A percentile compares a stretch with the other conserved stretches of the same genome.
These are phyloP conservation scores for Tylopilus sp. DNA, from an alignment of 1,284 basidiomycete species.

Conservation along the genomic window DNA sequence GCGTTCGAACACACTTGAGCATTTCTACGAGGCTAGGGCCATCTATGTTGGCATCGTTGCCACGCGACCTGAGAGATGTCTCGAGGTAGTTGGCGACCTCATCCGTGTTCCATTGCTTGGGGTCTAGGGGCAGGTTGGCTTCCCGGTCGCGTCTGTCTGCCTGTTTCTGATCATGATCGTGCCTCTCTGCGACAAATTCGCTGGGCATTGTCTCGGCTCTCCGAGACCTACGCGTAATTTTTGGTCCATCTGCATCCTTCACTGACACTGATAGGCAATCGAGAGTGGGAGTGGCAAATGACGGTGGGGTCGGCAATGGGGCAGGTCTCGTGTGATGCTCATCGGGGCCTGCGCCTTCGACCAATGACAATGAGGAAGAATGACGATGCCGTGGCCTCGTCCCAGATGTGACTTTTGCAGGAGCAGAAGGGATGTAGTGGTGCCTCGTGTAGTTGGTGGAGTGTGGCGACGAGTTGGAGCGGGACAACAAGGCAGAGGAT, in stretches of 20 bases:
- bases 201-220: constrained; percentile 29
- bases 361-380: constrained; percentile 35
- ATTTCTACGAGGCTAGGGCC: constrained; percentile 16
- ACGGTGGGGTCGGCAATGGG: constrained; percentile 30
- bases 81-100: constrained; percentile 38
- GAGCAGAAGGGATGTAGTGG: constrained; percentile 43
- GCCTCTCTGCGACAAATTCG: constrained; percentile 4
- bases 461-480: constrained; percentile 48
- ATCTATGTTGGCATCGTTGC: neutral
- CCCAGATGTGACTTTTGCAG: constrained; percentile 14
- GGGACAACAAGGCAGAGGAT: constrained; percentile 49
- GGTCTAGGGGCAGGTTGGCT: constrained; percentile 33
- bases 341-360: constrained; percentile 11
- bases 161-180: constrained; percentile 9
- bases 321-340: constrained; percentile 14
- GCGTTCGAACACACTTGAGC: constrained; percentile 33
- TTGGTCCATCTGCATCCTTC: constrained; percentile 3
- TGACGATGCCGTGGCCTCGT: constrained; percentile 33
- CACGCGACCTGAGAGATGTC: constrained; percentile 15
- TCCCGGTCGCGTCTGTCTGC: constrained; percentile 2
- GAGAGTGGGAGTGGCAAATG: neutral
- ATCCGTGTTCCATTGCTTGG: constrained; percentile 39
- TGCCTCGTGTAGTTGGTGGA: constrained; percentile 35
- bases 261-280: neutral
- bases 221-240: constrained; percentile 8